Conservation (phyloP, 2,329 filamentous ascomycete species). For the Coniella vitis region DNA sequence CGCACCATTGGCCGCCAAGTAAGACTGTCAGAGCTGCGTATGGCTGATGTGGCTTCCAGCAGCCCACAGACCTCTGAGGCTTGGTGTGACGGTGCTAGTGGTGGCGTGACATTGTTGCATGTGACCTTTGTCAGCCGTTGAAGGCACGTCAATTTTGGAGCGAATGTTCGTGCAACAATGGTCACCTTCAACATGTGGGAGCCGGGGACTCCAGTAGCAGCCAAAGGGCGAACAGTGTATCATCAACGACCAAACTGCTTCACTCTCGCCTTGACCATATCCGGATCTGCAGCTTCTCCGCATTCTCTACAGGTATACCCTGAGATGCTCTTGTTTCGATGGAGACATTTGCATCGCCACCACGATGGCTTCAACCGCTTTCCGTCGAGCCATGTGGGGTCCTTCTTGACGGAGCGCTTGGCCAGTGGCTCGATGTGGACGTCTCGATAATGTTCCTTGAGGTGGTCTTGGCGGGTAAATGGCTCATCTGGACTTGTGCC, state of each 20-base stretch:
- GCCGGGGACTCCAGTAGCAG: too few species aligned
- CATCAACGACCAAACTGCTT: not conserved
- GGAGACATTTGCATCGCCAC: constrained; percentile 52
- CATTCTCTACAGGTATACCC: constrained; percentile 40
- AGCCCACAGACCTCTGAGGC: too few species aligned
- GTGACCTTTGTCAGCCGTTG: too few species aligned
- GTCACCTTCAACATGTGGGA: too few species aligned
- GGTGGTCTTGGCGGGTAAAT: constrained; percentile 50
- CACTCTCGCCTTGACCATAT: constrained; percentile 26
- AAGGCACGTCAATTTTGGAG: too few species aligned
- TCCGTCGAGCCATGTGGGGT: constrained; percentile 31
- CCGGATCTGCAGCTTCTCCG: constrained; percentile 39
- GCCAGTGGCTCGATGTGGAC: constrained; percentile 49
- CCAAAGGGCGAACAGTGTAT: too few species aligned
- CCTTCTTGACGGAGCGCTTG: constrained; percentile 32
- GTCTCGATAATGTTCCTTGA: constrained; percentile 48
- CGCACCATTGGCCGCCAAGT: too few species aligned
- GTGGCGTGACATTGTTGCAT: too few species aligned
- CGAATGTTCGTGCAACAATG: too few species aligned
- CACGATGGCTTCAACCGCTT: constrained; percentile 34
- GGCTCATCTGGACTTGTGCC: constrained; percentile 24
- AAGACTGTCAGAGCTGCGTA: too few species aligned
- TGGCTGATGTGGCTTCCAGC: too few species aligned
- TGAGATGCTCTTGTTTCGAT: constrained; percentile 33
- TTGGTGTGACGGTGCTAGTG: too few species aligned